A percentile compares a stretch with the other conserved stretches of the same genome.
Evolutionary conservation across 1,139 yeast genomes (phyloP).

Genomic region (Protomyces arabidopsidicola): DNA sequence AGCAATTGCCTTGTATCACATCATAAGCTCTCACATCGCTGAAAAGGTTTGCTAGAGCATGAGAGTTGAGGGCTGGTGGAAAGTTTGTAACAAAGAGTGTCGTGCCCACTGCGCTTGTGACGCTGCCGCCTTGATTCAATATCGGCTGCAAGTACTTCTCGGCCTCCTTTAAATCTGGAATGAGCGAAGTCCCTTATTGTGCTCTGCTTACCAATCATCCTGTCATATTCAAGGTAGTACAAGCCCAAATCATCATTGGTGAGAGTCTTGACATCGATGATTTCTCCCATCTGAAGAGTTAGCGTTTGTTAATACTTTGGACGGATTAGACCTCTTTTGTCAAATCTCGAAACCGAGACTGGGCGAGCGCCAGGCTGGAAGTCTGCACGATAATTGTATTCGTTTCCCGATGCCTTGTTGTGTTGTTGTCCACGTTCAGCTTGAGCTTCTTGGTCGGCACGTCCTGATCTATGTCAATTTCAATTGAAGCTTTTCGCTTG

Average conservation of each 20-base stretch:
- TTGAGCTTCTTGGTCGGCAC: no score
- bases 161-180: slow-evolving; percentile 50
- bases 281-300: background rate
- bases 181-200: background rate
- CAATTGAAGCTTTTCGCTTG: no score
- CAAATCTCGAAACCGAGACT: no score
- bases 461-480: no score
- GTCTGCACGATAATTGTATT: no score
- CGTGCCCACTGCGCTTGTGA: slow-evolving; percentile 46
- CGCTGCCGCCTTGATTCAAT: slow-evolving; percentile 46
- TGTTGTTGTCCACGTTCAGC: no score
- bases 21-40: slow-evolving; percentile 18
- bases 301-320: no score
- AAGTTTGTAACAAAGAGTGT: slow-evolving; percentile 58
- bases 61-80: slow-evolving; percentile 15
- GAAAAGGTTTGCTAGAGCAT: slow-evolving; percentile 46
- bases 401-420: no score
- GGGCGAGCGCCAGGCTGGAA: no score
- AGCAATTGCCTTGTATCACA: no score
- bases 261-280: background rate
- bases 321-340: no score
- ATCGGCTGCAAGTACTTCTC: slow-evolving; percentile 52
- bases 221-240: slow-evolving; percentile 27
- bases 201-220: slow-evolving; percentile 33
- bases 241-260: background rate